Evolutionary conservation across 805 yeast genomes (phyloP).

Genomic region (Myxozyma geophila): DNA sequence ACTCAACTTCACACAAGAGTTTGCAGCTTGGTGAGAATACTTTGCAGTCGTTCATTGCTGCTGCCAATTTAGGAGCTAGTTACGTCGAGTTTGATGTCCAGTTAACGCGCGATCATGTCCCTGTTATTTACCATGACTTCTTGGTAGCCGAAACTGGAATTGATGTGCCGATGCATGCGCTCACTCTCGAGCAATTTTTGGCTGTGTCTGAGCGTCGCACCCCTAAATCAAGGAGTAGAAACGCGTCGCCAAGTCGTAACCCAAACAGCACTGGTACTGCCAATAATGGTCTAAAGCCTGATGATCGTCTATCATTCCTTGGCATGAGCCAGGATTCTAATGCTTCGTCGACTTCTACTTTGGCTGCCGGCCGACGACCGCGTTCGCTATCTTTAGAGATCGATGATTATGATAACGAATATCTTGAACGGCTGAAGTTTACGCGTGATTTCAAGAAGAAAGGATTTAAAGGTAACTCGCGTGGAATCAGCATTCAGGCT

Average conservation of each 20-base stretch:
- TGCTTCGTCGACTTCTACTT: neutral
- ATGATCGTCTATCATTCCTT: conserved; percentile 1
- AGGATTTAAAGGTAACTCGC: conserved; percentile 88
- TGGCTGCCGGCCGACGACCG: conserved; percentile 40
- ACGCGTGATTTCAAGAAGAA: conserved; percentile 87
- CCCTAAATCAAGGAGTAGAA: conserved; percentile 33
- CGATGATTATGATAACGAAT: conserved; percentile 43
- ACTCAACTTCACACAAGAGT: conserved; percentile 68
- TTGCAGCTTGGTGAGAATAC: conserved; percentile 95
- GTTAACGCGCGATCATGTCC: conserved; percentile 84
- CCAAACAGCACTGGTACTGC: neutral
- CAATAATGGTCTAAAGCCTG: neutral
- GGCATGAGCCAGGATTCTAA: conserved; percentile 2
- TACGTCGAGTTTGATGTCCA: conserved; percentile 98
- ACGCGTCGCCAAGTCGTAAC: conserved; percentile 31
- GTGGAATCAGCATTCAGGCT: conserved; percentile 89
- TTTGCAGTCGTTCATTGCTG: conserved; percentile 91
- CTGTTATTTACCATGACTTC: conserved; percentile 94
- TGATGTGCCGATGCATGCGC: conserved; percentile 92
- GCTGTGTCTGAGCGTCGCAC: conserved; percentile 46
- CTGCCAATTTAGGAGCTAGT: conserved; percentile 94
- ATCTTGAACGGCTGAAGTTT: conserved; percentile 69
- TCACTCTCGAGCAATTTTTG: conserved; percentile 87
- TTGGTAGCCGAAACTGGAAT: conserved; percentile 93
- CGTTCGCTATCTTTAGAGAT: conserved; percentile 52